A percentile compares a stretch with the other conserved stretches of the same genome.
Conservation (phyloP, 202 grass and related monocot genomes). For the Cymbopogon flexuosus region DNA sequence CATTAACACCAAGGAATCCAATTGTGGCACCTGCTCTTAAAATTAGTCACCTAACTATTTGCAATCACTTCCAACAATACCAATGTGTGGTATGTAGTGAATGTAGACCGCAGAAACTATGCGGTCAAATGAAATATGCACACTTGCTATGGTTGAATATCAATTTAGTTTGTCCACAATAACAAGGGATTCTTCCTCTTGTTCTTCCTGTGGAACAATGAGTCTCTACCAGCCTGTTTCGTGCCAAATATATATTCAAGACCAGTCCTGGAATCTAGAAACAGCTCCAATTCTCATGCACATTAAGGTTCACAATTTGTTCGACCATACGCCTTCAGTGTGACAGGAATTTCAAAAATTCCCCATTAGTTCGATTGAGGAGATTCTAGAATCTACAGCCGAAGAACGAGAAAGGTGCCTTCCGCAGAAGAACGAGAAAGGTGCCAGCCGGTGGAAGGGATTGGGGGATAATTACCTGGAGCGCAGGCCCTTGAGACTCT, state of each 20-base stretch:
- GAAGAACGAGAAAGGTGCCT: not conserved
- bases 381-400: not conserved
- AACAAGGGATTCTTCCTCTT: not conserved
- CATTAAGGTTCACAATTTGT: no score
- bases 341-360: not conserved
- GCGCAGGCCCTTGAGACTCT: conserved; percentile 39
- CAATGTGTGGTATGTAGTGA: not conserved
- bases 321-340: not conserved
- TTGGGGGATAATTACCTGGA: conserved; percentile 37
- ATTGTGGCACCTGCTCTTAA: not conserved
- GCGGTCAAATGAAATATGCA: not conserved
- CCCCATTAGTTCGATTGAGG: not conserved
- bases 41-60: not conserved
- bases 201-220: not conserved
- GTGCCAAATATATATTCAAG: not conserved
- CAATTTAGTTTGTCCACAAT: not conserved
- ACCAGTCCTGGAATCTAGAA: not conserved
- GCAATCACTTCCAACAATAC: not conserved
- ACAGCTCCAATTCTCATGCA: not conserved
- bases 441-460: not conserved
- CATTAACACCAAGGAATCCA: not conserved
- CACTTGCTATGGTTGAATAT: not conserved
- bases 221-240: not conserved
- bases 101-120: not conserved
- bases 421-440: not conserved